Evolutionary conservation across 2,329 filamentous ascomycete genomes (phyloP).

Genomic region (Penicillium sp.): DNA sequence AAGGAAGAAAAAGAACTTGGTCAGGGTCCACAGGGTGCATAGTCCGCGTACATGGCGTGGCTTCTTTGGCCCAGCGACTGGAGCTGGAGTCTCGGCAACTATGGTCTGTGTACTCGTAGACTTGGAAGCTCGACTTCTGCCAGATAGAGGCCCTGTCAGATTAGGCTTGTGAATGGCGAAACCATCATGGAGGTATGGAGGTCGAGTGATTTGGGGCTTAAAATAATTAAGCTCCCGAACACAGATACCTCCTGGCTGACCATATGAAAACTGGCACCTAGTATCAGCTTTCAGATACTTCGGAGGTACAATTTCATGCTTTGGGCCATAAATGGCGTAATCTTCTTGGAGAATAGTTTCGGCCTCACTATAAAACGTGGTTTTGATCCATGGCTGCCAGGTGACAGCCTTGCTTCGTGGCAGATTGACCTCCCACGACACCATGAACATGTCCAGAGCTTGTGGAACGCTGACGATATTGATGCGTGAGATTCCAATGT

Average conservation of each 20-base stretch:
- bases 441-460: constrained; percentile 24
- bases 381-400: constrained; percentile 31
- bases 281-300: not conserved
- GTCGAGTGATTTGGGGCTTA: not conserved
- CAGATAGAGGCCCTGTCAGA: not conserved
- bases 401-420: constrained; percentile 6
- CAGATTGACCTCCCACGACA: constrained; percentile 26
- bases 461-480: constrained; percentile 24
- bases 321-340: not conserved
- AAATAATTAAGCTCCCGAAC: not conserved
- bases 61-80: not conserved
- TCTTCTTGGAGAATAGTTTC: constrained; percentile 5
- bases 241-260: too few relatives aligned
- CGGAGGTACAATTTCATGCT: not conserved
- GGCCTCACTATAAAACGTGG: not conserved
- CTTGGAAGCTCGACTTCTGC: not conserved
- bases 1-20: not conserved
- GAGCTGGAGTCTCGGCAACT: not conserved
- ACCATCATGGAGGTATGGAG: not conserved
- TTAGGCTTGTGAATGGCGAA: too few relatives aligned
- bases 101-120: not conserved
- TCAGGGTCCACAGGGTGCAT: not conserved
- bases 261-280: not conserved
- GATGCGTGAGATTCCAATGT: constrained; percentile 20
- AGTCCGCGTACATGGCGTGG: not conserved